These are phyloP conservation scores for Dichotomocladium elegans DNA, from an alignment of 371 early-diverging fungal species.

Conservation along the genomic window DNA sequence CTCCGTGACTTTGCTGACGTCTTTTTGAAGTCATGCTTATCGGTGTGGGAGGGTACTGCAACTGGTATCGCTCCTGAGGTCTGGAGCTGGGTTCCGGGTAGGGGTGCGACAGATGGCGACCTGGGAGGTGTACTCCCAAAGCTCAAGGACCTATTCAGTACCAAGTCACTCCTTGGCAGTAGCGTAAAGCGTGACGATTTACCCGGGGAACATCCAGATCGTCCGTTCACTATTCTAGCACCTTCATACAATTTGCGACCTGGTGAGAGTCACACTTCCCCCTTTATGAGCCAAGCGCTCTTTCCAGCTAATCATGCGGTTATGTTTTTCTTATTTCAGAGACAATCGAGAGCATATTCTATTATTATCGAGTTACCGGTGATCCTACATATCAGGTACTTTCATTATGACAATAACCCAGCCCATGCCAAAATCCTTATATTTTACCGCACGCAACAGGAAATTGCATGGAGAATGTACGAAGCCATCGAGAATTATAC, in stretches of 20 bases:
- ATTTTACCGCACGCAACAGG: constrained; percentile 9
- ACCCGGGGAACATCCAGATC: neutral
- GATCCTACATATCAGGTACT: constrained; percentile 45
- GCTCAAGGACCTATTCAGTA: neutral
- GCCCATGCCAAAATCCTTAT: neutral
- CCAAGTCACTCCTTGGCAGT: too few relatives aligned
- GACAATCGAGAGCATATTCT: constrained; percentile 73
- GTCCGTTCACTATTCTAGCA: constrained; percentile 12
- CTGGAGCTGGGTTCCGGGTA: constrained; percentile 38
- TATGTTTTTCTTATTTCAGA: constrained; percentile 33
- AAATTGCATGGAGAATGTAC: constrained; percentile 62
- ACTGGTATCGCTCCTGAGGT: constrained; percentile 41
- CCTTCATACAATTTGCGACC: constrained; percentile 51
- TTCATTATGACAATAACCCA: constrained; percentile 31
- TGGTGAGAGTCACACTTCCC: neutral
- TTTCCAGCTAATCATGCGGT: neutral
- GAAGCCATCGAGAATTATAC: constrained; percentile 54
- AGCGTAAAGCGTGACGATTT: neutral
- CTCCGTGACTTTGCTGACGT: constrained; percentile 22
- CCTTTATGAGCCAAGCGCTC: neutral
- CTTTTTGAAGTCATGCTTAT: constrained; percentile 35
- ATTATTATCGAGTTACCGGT: constrained; percentile 62
- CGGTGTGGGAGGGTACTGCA: constrained; percentile 27
- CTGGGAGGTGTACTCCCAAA: neutral
- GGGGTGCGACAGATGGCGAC: constrained; percentile 12